A percentile compares a stretch with the other conserved stretches of the same genome.
These are phyloP conservation scores for Polyporus arcularius DNA, from an alignment of 768 basidiomycete species.

Conservation along the genomic window DNA sequence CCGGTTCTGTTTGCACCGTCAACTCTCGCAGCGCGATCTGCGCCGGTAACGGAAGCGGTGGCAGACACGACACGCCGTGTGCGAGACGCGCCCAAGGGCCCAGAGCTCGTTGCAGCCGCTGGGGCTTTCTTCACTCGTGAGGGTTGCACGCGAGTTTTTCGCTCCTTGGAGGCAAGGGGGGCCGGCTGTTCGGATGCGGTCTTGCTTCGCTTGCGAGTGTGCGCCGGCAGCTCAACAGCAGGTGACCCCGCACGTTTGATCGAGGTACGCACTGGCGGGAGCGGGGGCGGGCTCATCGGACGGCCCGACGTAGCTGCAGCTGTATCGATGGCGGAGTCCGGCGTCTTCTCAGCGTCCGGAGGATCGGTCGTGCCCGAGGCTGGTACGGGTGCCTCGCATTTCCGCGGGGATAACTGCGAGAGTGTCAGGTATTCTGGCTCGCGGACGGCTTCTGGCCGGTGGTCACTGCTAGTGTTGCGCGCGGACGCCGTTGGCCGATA, in stretches of 20 bases:
- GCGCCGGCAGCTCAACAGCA: constrained; percentile 19
- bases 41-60: constrained; percentile 9
- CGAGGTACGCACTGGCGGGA: constrained; percentile 43
- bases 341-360: background rate
- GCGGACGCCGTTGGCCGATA: background rate
- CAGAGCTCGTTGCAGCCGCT: constrained; percentile 11
- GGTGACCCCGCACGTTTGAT: constrained; percentile 49
- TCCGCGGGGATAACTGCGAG: constrained; percentile 53
- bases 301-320: constrained; percentile 5
- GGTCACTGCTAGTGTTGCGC: background rate
- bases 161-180: constrained; percentile 10
- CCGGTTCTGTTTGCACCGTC: constrained; percentile 6
- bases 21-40: constrained; percentile 11
- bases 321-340: constrained; percentile 7
- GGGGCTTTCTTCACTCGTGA: constrained; percentile 21
- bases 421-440: constrained; percentile 36
- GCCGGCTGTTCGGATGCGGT: constrained; percentile 15
- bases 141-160: constrained; percentile 17
- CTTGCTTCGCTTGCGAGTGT: constrained; percentile 36
- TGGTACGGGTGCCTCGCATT: constrained; percentile 8
- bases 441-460: background rate
- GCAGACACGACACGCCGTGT: constrained; percentile 14
- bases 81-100: background rate
- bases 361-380: constrained; percentile 2
- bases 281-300: constrained; percentile 20